Conservation (phyloP, 441 rosid species). For the Euphorbia neoarborescens region DNA sequence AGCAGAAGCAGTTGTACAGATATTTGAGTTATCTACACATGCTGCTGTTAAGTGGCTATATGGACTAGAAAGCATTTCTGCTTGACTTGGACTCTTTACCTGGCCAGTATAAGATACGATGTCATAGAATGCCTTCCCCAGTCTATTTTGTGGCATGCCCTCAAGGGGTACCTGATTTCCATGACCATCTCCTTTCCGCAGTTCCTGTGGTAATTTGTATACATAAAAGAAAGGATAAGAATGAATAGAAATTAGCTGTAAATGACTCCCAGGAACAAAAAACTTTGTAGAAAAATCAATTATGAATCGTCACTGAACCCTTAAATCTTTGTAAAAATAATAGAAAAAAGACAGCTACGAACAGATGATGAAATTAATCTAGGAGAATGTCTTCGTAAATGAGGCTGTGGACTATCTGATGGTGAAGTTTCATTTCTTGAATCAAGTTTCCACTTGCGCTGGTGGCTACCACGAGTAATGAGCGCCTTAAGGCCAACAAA, state of each 20-base stretch:
- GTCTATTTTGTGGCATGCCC: slow-evolving; percentile 32
- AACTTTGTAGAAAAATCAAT: background rate
- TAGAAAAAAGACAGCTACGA: slow-evolving; percentile 29
- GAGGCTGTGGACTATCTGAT: slow-evolving; percentile 40
- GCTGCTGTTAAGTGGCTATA: slow-evolving; percentile 27
- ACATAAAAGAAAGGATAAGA: slow-evolving; percentile 8
- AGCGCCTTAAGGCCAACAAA: slow-evolving; percentile 66
- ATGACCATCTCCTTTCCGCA: slow-evolving; percentile 33
- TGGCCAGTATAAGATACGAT: slow-evolving; percentile 47
- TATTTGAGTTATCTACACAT: slow-evolving; percentile 31
- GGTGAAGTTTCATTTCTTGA: slow-evolving; percentile 40
- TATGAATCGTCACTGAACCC: background rate
- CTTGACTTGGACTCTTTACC: slow-evolving; percentile 30
- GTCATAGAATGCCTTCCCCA: slow-evolving; percentile 55
- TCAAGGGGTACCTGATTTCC: slow-evolving; percentile 39
- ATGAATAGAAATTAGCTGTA: background rate
- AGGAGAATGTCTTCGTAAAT: slow-evolving; percentile 30
- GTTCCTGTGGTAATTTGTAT: slow-evolving; percentile 30
- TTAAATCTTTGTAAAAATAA: slow-evolving; percentile 11
- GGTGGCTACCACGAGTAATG: slow-evolving; percentile 34
- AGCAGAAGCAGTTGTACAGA: slow-evolving; percentile 27
- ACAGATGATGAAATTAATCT: slow-evolving; percentile 40
- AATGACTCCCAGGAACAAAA: background rate
- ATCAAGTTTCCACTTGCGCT: slow-evolving; percentile 43
- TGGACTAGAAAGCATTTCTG: slow-evolving; percentile 34